A percentile compares a stretch with the other conserved stretches of the same genome.
phyloP scores from a whole-genome alignment of 106 monocot genomes.

The Dactylorhiza incarnata region DNA sequence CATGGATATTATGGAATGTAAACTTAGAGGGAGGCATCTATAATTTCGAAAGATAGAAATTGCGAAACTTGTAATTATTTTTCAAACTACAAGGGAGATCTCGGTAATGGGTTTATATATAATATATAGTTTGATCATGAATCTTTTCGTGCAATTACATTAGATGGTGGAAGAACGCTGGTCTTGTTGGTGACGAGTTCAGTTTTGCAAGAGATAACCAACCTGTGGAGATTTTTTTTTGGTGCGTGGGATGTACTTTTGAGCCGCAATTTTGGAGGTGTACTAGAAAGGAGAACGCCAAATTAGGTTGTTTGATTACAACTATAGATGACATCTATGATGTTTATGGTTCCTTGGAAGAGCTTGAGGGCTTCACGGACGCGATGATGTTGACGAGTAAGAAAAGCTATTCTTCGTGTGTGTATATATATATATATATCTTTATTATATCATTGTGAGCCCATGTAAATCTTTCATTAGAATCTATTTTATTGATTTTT shows the following conservation, averaged over 20 bases:
- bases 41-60: too few relatives aligned
- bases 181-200: constrained; percentile 14
- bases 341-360: constrained; percentile 37
- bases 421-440: too few relatives aligned
- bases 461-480: too few relatives aligned
- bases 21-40: too few relatives aligned
- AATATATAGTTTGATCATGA: not conserved
- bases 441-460: too few relatives aligned
- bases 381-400: constrained; percentile 21
- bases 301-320: constrained; percentile 11
- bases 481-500: too few relatives aligned
- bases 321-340: constrained; percentile 34
- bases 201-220: constrained; percentile 41
- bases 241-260: constrained; percentile 7
- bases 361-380: constrained; percentile 32
- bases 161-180: constrained; percentile 35
- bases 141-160: not conserved
- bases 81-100: too few relatives aligned
- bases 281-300: constrained; percentile 22
- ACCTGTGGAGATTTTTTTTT: constrained; percentile 28
- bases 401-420: not conserved
- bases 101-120: too few relatives aligned
- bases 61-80: too few relatives aligned
- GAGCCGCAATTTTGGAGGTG: constrained; percentile 17
- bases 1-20: too few relatives aligned